Percentiles rank a stretch among this genome's conserved stretches.
These are phyloP conservation scores for Maudiozyma serrabonitensis DNA, from an alignment of 805 yeast species.

Conservation along the genomic window DNA sequence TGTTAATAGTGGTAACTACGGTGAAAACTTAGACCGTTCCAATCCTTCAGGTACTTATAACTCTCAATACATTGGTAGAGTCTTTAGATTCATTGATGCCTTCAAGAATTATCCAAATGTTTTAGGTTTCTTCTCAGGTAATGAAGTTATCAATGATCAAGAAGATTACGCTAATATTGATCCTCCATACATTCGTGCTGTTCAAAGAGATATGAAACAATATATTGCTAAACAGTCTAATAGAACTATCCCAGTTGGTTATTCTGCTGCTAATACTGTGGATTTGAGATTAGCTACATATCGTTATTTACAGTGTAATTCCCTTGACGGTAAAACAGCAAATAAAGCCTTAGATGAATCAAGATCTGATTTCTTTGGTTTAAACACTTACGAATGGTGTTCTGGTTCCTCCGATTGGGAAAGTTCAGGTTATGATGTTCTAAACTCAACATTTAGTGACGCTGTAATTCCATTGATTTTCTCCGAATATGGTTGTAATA, in stretches of 20 bases:
- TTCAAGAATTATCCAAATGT: slow-evolving; percentile 78
- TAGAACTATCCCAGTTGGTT: slow-evolving; percentile 87
- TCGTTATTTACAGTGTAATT: slow-evolving; percentile 74
- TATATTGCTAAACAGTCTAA: slow-evolving; percentile 60
- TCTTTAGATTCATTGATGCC: slow-evolving; percentile 75
- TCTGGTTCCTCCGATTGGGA: slow-evolving; percentile 51
- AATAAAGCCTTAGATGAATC: slow-evolving; percentile 45
- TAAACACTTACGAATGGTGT: slow-evolving; percentile 87
- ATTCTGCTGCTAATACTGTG: slow-evolving; percentile 82
- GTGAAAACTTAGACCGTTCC: slow-evolving; percentile 62
- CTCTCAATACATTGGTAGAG: slow-evolving; percentile 58
- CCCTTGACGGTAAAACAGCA: slow-evolving; percentile 37
- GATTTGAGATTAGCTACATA: slow-evolving; percentile 64
- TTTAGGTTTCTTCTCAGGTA: slow-evolving; percentile 83
- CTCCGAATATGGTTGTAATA: slow-evolving; percentile 81
- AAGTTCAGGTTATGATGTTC: slow-evolving; percentile 56
- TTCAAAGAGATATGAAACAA: slow-evolving; percentile 84
- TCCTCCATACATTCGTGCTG: slow-evolving; percentile 80
- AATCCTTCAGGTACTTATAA: slow-evolving; percentile 66
- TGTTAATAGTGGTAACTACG: slow-evolving; percentile 63
- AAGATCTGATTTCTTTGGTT: slow-evolving; percentile 76
- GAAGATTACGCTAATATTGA: slow-evolving; percentile 46
- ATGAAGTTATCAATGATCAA: slow-evolving; percentile 81
- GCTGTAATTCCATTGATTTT: slow-evolving; percentile 59
- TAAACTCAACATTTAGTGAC: slow-evolving; percentile 49